A percentile compares a stretch with the other conserved stretches of the same genome.
Evolutionary conservation across 2,329 filamentous ascomycete species (phyloP).

Genomic region (Diaporthe citrichinensis): DNA sequence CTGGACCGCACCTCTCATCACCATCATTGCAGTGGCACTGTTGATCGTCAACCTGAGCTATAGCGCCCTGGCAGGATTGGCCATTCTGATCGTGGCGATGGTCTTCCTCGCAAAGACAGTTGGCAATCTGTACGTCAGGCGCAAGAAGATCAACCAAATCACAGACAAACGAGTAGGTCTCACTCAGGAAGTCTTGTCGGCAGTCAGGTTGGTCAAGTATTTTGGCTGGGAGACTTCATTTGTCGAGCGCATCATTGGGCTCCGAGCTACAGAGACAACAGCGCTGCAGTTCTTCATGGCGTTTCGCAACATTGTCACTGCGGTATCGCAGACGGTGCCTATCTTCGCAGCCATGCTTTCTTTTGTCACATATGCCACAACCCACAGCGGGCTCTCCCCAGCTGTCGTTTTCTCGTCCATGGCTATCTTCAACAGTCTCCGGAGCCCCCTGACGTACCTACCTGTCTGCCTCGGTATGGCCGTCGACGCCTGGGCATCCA

Average conservation of each 20-base stretch:
- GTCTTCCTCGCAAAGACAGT: constrained; percentile 84
- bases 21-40: constrained; percentile 83
- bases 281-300: constrained; percentile 86
- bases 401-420: constrained; percentile 92
- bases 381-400: constrained; percentile 78
- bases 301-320: constrained; percentile 87
- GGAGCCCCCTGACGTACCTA: constrained; percentile 86
- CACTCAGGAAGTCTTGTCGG: constrained; percentile 92
- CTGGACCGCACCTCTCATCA: constrained; percentile 87
- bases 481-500: constrained; percentile 88
- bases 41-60: constrained; percentile 91
- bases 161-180: constrained; percentile 93
- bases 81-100: constrained; percentile 81
- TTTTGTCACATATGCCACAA: constrained; percentile 85
- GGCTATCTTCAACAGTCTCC: constrained; percentile 91
- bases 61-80: constrained; percentile 92
- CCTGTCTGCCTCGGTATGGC: constrained; percentile 91
- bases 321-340: constrained; percentile 86
- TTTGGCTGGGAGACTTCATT: constrained; percentile 97
- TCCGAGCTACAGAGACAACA: constrained; percentile 82
- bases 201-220: constrained; percentile 95
- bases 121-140: constrained; percentile 79
- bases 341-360: constrained; percentile 96
- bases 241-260: constrained; percentile 79
- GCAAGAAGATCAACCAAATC: constrained; percentile 89